A percentile compares a stretch with the other conserved stretches of the same genome.
Conservation (phyloP, 352 stramenopile species). For the Globisporangium orthogonon region DNA sequence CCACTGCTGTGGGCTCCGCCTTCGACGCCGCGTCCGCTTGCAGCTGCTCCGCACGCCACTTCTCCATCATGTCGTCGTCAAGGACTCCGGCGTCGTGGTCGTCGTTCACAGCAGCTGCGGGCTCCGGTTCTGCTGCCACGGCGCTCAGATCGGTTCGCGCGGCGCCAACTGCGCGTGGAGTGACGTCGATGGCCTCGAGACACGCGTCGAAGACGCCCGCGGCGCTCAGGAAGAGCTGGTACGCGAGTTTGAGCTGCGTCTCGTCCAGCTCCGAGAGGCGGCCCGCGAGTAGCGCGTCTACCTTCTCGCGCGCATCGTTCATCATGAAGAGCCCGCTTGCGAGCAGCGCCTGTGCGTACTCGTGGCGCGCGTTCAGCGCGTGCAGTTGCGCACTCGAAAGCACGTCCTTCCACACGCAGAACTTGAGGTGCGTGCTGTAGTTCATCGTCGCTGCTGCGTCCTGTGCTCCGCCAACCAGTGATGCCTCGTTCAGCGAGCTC, state of each 20-base stretch:
- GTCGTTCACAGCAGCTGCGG: neutral
- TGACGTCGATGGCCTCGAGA: constrained; percentile 31
- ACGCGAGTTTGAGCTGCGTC: constrained; percentile 60
- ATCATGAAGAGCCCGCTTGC: constrained; percentile 38
- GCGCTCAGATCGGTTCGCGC: constrained; percentile 22
- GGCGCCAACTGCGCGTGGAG: constrained; percentile 25
- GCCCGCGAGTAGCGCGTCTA: constrained; percentile 32
- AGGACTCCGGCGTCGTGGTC: constrained; percentile 1
- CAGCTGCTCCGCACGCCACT: constrained; percentile 54
- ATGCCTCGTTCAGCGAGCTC: constrained; percentile 7
- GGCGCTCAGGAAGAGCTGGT: constrained; percentile 55
- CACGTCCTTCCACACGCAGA: constrained; percentile 52
- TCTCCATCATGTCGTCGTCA: constrained; percentile 36
- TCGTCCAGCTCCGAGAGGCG: constrained; percentile 44
- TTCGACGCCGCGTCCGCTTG: constrained; percentile 2
- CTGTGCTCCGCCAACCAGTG: neutral
- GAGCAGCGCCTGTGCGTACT: constrained; percentile 48
- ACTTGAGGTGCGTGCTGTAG: constrained; percentile 34
- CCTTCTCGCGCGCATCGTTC: constrained; percentile 29
- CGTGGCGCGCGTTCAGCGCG: constrained; percentile 41
- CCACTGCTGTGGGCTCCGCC: neutral
- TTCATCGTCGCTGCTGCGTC: neutral
- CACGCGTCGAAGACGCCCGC: constrained; percentile 47
- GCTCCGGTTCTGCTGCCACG: constrained; percentile 4
- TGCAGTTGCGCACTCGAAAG: constrained; percentile 37